Percentiles rank a stretch among this genome's conserved stretches.
Conservation (phyloP, 495 filamentous ascomycete species). For the Penicillium odoratum region DNA sequence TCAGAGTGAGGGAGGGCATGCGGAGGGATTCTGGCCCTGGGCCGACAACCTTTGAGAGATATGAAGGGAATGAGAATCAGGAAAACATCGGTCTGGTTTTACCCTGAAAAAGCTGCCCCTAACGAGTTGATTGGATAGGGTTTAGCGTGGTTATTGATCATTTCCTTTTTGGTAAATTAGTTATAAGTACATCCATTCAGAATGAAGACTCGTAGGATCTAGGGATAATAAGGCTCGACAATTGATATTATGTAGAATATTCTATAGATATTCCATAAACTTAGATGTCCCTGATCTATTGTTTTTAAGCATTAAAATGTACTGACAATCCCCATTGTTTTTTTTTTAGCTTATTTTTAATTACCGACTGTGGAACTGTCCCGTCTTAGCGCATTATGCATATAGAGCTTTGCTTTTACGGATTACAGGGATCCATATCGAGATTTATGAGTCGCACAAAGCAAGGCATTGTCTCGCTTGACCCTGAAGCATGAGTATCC, state of each 20-base stretch:
- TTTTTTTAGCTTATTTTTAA: slow-evolving; percentile 6
- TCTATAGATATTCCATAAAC: not conserved
- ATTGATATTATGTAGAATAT: too few species aligned
- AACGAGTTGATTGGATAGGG: slow-evolving; percentile 19
- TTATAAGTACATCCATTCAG: too few species aligned
- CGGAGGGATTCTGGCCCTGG: slow-evolving; percentile 13
- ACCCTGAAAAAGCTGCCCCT: slow-evolving; percentile 26
- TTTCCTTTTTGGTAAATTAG: slow-evolving; percentile 21
- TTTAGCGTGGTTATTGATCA: slow-evolving; percentile 30
- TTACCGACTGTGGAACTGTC: slow-evolving; percentile 7
- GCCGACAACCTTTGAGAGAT: slow-evolving; percentile 1
- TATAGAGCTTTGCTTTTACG: not conserved
- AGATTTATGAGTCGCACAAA: slow-evolving; percentile 1
- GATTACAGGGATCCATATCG: not conserved
- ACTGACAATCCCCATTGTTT: slow-evolving; percentile 5
- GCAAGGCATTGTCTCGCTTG: slow-evolving; percentile 11
- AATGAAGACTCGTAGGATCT: too few species aligned
- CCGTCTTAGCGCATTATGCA: not conserved
- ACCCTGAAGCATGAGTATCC: not conserved
- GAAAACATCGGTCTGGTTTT: slow-evolving; percentile 9
- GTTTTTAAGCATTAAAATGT: not conserved
- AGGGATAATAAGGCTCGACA: too few species aligned
- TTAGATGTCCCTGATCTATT: not conserved
- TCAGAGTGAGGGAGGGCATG: slow-evolving; percentile 76
- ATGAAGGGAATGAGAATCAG: not conserved